A percentile compares a stretch with the other conserved stretches of the same genome.
phyloP scores from a whole-genome alignment of 352 stramenopile species.

The Phytophthora podocarpi region DNA sequence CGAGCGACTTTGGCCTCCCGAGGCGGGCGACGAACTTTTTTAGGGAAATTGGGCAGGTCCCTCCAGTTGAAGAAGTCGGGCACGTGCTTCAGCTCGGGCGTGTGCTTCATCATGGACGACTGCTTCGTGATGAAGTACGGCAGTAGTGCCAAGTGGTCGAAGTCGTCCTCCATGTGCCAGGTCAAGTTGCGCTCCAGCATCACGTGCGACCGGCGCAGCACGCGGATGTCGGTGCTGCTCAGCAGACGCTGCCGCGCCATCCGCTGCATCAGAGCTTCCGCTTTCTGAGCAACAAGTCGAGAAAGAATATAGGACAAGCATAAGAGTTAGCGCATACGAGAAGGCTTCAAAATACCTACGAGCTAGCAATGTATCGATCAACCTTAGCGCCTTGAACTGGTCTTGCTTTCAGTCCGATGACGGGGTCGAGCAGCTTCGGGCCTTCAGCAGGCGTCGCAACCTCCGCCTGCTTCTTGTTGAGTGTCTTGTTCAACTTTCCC shows the following conservation, averaged over 20 bases:
- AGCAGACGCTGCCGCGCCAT: conserved; percentile 63
- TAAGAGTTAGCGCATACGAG: background rate
- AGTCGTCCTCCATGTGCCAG: conserved; percentile 58
- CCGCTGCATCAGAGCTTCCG: conserved; percentile 62
- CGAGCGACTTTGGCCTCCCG: conserved; percentile 22
- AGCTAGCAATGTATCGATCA: background rate
- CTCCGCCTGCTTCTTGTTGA: conserved; percentile 25
- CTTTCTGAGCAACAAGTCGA: conserved; percentile 37
- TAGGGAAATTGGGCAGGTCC: conserved; percentile 50
- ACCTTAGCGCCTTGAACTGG: conserved; percentile 51
- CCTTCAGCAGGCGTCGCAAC: background rate
- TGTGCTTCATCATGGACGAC: conserved; percentile 33
- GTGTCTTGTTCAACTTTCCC: conserved; percentile 29
- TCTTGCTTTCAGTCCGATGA: conserved; percentile 43
- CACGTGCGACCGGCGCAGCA: conserved; percentile 56
- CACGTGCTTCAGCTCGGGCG: conserved; percentile 45
- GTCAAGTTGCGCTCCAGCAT: conserved; percentile 67
- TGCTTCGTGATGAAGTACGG: conserved; percentile 58
- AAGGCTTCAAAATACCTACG: background rate
- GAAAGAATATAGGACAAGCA: background rate
- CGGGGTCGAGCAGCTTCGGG: conserved; percentile 50
- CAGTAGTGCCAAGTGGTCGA: conserved; percentile 59
- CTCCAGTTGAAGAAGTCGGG: conserved; percentile 52
- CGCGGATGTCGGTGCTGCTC: conserved; percentile 47
- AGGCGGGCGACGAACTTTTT: conserved; percentile 20